A percentile compares a stretch with the other conserved stretches of the same genome.
phyloP scores from a whole-genome alignment of 208 protist genomes.

The Trypanosoma rangeli region DNA sequence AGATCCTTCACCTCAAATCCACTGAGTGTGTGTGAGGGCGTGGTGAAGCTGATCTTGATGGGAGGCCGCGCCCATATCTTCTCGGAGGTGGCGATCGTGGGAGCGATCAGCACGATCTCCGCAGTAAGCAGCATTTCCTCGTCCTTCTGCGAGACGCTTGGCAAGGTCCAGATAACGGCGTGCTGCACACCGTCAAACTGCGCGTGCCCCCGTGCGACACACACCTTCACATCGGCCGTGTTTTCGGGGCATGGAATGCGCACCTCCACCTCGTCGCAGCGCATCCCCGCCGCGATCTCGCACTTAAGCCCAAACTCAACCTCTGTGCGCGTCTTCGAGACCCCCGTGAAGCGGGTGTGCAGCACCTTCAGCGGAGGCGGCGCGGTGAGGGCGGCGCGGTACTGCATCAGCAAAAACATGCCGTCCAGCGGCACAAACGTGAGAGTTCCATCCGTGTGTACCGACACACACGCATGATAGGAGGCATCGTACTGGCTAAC shows the following conservation, averaged over 20 bases:
- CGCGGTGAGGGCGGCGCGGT: slow-evolving; percentile 94
- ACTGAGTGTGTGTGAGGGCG: slow-evolving; percentile 94
- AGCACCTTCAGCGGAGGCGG: slow-evolving; percentile 94
- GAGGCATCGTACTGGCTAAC: slow-evolving; percentile 94
- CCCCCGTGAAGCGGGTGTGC: slow-evolving; percentile 88
- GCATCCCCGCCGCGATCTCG: slow-evolving; percentile 36
- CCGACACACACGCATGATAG: slow-evolving; percentile 98
- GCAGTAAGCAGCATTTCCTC: slow-evolving; percentile 87
- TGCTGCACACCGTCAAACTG: slow-evolving; percentile 87
- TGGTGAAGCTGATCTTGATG: slow-evolving; percentile 95
- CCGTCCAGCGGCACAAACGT: slow-evolving; percentile 96
- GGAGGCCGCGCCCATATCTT: slow-evolving; percentile 93
- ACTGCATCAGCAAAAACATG: slow-evolving; percentile 97
- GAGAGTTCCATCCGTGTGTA: slow-evolving; percentile 79
- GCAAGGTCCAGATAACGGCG: slow-evolving; percentile 93
- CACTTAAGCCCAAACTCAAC: slow-evolving; percentile 81
- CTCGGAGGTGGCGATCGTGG: slow-evolving; percentile 59
- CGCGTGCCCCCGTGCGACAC: slow-evolving; percentile 83
- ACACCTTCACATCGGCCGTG: slow-evolving; percentile 87
- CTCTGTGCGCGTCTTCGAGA: slow-evolving; percentile 91
- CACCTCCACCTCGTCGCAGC: slow-evolving; percentile 65
- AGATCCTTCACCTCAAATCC: slow-evolving; percentile 96
- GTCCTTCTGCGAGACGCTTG: slow-evolving; percentile 65
- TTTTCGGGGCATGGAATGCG: slow-evolving; percentile 93
- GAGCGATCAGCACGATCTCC: slow-evolving; percentile 91